phyloP scores from a whole-genome alignment of 1,139 yeast genomes.

The Geotrichum restrictum region DNA sequence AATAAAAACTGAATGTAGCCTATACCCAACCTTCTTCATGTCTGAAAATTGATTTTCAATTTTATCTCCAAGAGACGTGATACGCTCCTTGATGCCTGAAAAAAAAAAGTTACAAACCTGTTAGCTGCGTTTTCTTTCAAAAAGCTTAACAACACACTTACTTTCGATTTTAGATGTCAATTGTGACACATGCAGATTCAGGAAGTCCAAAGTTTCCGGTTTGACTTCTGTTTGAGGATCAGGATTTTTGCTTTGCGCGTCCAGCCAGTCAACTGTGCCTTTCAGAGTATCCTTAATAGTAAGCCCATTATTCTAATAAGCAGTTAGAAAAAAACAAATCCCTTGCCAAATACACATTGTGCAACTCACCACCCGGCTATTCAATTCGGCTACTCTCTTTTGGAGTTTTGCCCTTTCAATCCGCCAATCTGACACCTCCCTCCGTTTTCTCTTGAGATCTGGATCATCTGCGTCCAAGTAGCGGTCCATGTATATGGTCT shows the following conservation, averaged over 20 bases:
- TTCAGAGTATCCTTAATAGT: slow-evolving; percentile 37
- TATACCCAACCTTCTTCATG: slow-evolving; percentile 65
- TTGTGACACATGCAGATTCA: slow-evolving; percentile 33
- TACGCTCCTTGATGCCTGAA: slow-evolving; percentile 3
- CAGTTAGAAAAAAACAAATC: slow-evolving; percentile 39
- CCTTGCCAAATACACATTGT: slow-evolving; percentile 45
- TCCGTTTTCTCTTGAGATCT: slow-evolving; percentile 48
- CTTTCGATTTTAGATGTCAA: slow-evolving; percentile 20
- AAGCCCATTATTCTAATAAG: slow-evolving; percentile 25
- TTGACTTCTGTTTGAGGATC: slow-evolving; percentile 20
- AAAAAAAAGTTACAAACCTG: no score
- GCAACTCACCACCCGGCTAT: slow-evolving; percentile 47
- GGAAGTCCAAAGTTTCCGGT: slow-evolving; percentile 28
- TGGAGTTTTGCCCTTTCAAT: slow-evolving; percentile 48
- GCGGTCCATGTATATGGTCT: slow-evolving; percentile 76
- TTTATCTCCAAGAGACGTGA: slow-evolving; percentile 41
- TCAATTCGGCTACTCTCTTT: slow-evolving; percentile 43
- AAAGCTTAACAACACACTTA: neutral
- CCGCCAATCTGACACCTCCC: slow-evolving; percentile 65
- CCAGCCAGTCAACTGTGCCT: slow-evolving; percentile 56
- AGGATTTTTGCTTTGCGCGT: slow-evolving; percentile 25
- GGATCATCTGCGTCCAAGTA: slow-evolving; percentile 71
- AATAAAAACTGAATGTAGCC: slow-evolving; percentile 85
- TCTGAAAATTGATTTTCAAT: slow-evolving; percentile 58
- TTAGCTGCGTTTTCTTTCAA: neutral